Evolutionary conservation across 768 basidiomycete species (phyloP).

Genomic region (Butyriboletus loyo): DNA sequence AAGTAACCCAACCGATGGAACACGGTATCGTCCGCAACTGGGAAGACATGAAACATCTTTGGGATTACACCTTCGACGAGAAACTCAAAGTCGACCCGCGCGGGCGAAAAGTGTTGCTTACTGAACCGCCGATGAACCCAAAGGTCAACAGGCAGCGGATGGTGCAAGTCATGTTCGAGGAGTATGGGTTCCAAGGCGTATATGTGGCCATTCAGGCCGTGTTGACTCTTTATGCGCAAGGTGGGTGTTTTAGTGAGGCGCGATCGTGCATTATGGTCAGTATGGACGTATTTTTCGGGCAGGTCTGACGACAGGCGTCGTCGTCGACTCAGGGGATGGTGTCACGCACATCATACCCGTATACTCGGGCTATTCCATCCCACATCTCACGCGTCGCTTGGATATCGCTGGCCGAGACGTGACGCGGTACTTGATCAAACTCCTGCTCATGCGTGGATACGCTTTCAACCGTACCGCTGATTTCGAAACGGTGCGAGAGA

Average conservation of each 20-base stretch:
- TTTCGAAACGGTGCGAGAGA: conserved; percentile 97
- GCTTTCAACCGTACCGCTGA: conserved; percentile 99
- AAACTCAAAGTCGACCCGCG: conserved; percentile 86
- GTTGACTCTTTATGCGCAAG: conserved; percentile 96
- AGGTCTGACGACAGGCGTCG: conserved; percentile 98
- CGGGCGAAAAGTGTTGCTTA: conserved; percentile 88
- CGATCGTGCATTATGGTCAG: neutral
- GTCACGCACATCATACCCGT: conserved; percentile 99
- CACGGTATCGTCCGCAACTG: conserved; percentile 99
- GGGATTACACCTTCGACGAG: conserved; percentile 98
- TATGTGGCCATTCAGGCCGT: conserved; percentile 99
- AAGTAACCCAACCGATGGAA: conserved; percentile 98
- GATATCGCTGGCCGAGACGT: conserved; percentile 99
- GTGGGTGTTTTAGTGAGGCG: conserved; percentile 43
- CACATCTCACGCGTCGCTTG: conserved; percentile 89
- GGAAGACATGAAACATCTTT: conserved; percentile 98
- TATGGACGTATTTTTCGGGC: conserved; percentile 4
- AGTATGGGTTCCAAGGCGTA: conserved; percentile 93
- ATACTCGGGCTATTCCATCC: conserved; percentile 94
- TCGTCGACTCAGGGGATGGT: conserved; percentile 98
- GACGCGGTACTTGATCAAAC: conserved; percentile 97
- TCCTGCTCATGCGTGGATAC: conserved; percentile 99
- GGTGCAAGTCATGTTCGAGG: conserved; percentile 99
- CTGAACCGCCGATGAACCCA: conserved; percentile 99
- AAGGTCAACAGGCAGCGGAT: conserved; percentile 88